Base-by-base conservation (phyloP, 2,329 filamentous ascomycete species). In the Cercospora zeina region DNA sequence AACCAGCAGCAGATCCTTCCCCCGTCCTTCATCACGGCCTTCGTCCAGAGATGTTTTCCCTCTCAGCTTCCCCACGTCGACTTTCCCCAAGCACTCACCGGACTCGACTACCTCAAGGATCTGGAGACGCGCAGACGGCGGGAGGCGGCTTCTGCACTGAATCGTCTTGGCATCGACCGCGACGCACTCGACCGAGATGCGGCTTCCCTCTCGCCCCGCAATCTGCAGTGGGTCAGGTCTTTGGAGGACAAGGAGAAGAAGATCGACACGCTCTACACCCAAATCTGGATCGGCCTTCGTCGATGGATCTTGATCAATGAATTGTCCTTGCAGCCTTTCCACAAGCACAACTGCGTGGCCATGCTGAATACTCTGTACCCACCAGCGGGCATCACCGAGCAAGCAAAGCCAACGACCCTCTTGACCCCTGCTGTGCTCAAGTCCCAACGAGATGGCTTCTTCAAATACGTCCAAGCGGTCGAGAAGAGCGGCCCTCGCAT, bases 321-420 rank as follows among this genome's bases (percentile, higher is more conserved):
- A 68, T 80, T 89, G 68, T 82, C 84, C 27, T 77, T 87, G 31
- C 77, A 81, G 33, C 85, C 85, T 0, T 87, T 86, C 74, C 85
- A 85, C 77, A 87, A 86, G 72, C 80, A 82, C 69, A 88, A 87
- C 71, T 87, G 86, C 70, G 79, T 87, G 65, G 86, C 85, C 58
- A 86, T 89, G 81, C 81, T 89, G 55, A 89, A 89, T 75, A 88
- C 86, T 9, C 77, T 89, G 31, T 85, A 87, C 65, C 86, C 86
- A 7, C 85, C 86, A 1, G 62, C 66, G 11, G 78, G 82, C 45
- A 77, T 78, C 11, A 73, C 75, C 14, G 58, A 63, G 16, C 64
- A 64, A 49, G 51, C 58, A 14, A 77, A 78, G 47, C 83, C 82
- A 4, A 84, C 83, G 9, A 75, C 79, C 30, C 79, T 83, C 56